These are phyloP conservation scores for Acidiella bohemica DNA, from an alignment of 495 filamentous ascomycete species.

Conservation along the genomic window DNA sequence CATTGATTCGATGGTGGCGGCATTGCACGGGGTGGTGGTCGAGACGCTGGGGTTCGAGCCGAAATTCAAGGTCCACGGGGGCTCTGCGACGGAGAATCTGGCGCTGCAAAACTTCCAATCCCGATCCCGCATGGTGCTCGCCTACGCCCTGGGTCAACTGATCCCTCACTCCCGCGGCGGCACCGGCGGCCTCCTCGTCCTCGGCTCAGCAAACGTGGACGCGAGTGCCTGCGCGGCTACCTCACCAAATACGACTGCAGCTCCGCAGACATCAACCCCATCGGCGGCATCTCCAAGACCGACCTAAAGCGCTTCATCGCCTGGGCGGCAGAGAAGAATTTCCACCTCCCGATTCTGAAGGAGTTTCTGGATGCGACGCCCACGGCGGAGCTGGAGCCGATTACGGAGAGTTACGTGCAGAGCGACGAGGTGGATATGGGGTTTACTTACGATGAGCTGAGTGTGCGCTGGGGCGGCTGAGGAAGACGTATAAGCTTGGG, in stretches of 20 bases:
- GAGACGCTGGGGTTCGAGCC: constrained; percentile 43
- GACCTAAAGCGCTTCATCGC: constrained; percentile 70
- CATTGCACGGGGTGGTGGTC: constrained; percentile 42
- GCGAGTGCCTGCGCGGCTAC: constrained; percentile 50
- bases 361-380: constrained; percentile 64
- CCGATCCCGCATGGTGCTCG: constrained; percentile 63
- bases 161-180: constrained; percentile 45
- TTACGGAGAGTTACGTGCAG: constrained; percentile 53
- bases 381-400: constrained; percentile 75
- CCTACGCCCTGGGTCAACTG: constrained; percentile 61
- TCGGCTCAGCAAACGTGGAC: constrained; percentile 47
- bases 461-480: constrained; percentile 45
- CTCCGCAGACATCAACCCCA: constrained; percentile 33
- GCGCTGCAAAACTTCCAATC: constrained; percentile 78
- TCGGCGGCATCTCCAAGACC: constrained; percentile 33
- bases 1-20: constrained; percentile 53
- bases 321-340: constrained; percentile 47
- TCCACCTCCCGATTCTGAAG: constrained; percentile 56
- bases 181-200: constrained; percentile 46
- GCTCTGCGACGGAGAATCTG: constrained; percentile 45
- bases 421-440: constrained; percentile 69
- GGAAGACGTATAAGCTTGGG: constrained; percentile 61
- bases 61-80: constrained; percentile 58
- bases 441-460: constrained; percentile 41
- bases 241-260: constrained; percentile 58